Conservation (phyloP, 2,329 filamentous ascomycete species). For the Aspergillus flavus region DNA sequence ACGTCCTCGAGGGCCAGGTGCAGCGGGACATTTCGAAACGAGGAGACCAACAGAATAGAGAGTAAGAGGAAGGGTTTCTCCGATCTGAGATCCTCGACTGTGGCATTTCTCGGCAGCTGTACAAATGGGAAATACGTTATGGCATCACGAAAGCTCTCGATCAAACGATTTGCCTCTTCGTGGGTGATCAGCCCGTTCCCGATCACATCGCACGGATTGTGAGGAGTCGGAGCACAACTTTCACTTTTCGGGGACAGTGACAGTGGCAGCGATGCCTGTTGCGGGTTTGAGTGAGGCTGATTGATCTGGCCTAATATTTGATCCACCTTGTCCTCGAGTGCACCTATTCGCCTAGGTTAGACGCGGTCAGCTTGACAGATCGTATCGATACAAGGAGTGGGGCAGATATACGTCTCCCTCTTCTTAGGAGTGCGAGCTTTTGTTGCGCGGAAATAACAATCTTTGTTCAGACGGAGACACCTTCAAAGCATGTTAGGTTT, state of each 20-base stretch:
- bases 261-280: slow-evolving; percentile 5
- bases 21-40: slow-evolving; percentile 5
- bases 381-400: neutral
- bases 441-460: neutral
- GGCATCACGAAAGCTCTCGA: slow-evolving; percentile 4
- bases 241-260: slow-evolving; percentile 3
- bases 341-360: neutral
- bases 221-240: slow-evolving; percentile 6
- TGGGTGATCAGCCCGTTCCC: slow-evolving; percentile 5
- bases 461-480: neutral
- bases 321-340: neutral
- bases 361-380: neutral
- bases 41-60: slow-evolving; percentile 6
- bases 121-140: slow-evolving; percentile 3
- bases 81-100: slow-evolving; percentile 4
- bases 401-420: neutral
- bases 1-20: slow-evolving; percentile 5
- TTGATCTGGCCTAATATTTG: neutral
- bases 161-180: slow-evolving; percentile 6
- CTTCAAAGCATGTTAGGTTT: neutral
- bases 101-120: slow-evolving; percentile 2
- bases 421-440: neutral
- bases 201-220: slow-evolving; percentile 4
- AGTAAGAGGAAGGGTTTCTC: slow-evolving; percentile 6
- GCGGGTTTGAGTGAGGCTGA: neutral